phyloP scores from a whole-genome alignment of 208 protist species.

The Trypanosoma congolense region DNA sequence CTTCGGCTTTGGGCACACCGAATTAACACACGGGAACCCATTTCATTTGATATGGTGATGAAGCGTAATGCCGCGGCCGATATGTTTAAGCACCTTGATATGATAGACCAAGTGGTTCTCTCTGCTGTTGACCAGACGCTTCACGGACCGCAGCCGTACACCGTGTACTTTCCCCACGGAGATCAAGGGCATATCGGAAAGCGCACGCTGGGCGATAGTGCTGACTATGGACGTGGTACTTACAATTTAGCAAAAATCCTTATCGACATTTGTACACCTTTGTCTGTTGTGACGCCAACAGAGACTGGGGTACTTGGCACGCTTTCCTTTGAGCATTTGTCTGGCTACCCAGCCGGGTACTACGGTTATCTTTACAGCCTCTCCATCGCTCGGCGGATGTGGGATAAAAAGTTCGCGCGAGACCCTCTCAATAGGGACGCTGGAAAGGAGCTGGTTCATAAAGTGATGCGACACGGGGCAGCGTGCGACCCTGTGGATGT shows the following conservation, averaged over 20 bases:
- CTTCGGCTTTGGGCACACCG: conserved; percentile 85
- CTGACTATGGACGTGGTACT: conserved; percentile 65
- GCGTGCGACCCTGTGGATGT: conserved; percentile 75
- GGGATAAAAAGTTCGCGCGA: conserved; percentile 83
- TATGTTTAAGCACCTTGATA: conserved; percentile 87
- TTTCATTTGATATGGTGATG: conserved; percentile 87
- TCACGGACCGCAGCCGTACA: conserved; percentile 85
- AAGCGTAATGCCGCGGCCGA: conserved; percentile 74
- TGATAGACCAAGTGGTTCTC: conserved; percentile 84
- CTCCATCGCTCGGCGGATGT: conserved; percentile 84
- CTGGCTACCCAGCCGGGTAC: conserved; percentile 88
- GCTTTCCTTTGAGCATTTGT: conserved; percentile 88
- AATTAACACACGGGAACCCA: conserved; percentile 80
- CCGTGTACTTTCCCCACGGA: conserved; percentile 81
- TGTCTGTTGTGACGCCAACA: conserved; percentile 72
- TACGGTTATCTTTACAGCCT: conserved; percentile 92
- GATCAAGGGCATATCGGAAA: conserved; percentile 67
- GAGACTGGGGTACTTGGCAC: conserved; percentile 60
- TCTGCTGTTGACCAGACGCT: conserved; percentile 83
- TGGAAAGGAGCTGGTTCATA: conserved; percentile 69
- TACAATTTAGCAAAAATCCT: conserved; percentile 83
- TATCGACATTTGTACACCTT: conserved; percentile 70
- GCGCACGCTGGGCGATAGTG: conserved; percentile 68
- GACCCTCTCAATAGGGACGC: conserved; percentile 86
- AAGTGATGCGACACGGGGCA: conserved; percentile 85